Percentiles rank a stretch among this genome's conserved stretches.
Conservation (phyloP, 148 eudicot genomes). For the Fagopyrum tataricum region DNA sequence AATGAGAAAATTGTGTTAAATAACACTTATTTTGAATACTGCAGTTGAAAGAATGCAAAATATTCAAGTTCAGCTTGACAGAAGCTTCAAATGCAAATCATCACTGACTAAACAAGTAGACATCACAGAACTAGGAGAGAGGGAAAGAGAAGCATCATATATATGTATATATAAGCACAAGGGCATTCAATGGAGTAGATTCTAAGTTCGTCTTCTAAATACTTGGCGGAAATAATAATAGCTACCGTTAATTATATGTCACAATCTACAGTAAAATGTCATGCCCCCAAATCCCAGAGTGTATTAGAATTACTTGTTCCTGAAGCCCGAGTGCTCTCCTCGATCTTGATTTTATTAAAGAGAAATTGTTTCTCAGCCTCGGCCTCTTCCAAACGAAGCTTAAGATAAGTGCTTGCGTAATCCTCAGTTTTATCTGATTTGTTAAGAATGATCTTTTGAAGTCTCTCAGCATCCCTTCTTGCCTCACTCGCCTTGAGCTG, state of each 20-base stretch:
- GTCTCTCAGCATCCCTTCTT: slow-evolving; percentile 56
- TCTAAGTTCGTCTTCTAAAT: too few species aligned
- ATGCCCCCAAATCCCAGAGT: slow-evolving; percentile 7
- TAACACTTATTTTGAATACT: neutral
- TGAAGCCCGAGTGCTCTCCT: slow-evolving; percentile 15
- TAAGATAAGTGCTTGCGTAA: slow-evolving; percentile 51
- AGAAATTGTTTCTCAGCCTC: slow-evolving; percentile 61
- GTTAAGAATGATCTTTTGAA: slow-evolving; percentile 44
- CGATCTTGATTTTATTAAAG: slow-evolving; percentile 29
- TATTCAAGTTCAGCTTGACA: slow-evolving; percentile 11
- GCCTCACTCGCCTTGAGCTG: slow-evolving; percentile 63
- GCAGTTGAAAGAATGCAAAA: neutral
- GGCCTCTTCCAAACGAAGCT: slow-evolving; percentile 49
- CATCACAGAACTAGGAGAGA: neutral
- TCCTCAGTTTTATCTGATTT: slow-evolving; percentile 54
- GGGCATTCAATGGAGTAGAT: neutral
- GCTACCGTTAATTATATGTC: neutral
- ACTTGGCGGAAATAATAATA: neutral
- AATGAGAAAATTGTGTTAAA: neutral
- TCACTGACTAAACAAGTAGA: neutral
- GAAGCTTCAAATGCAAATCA: slow-evolving; percentile 23
- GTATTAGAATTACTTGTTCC: slow-evolving; percentile 7
- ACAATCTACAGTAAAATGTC: neutral
- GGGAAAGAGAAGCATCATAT: too few species aligned
- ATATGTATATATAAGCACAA: neutral